Conservation (phyloP, 2,329 filamentous ascomycete species). For the Clarireedia paspali region DNA sequence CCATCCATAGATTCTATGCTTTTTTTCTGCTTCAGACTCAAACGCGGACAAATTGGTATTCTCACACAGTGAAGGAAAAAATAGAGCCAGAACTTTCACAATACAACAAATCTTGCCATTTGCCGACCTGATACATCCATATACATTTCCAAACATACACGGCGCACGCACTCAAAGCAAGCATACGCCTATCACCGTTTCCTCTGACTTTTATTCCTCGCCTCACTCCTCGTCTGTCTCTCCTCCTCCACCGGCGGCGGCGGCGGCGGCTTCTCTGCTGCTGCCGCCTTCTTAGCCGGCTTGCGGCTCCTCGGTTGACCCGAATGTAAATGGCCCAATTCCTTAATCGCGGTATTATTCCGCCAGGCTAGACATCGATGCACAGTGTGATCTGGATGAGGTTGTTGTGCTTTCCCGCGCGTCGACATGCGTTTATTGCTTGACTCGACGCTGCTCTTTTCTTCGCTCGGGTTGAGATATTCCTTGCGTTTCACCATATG, state of each 20-base stretch:
- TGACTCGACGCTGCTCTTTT: constrained; percentile 38
- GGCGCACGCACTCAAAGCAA: neutral
- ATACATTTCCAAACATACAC: too few relatives aligned
- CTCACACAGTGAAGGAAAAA: neutral
- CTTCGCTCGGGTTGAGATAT: constrained; percentile 54
- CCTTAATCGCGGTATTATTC: constrained; percentile 51
- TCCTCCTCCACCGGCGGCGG: constrained; percentile 23
- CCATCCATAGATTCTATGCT: neutral
- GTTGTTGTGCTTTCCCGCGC: constrained; percentile 42
- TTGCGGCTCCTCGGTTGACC: constrained; percentile 44
- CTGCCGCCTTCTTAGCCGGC: constrained; percentile 23
- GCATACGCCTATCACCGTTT: neutral
- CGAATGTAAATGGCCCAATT: constrained; percentile 52
- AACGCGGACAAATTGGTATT: neutral
- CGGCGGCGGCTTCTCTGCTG: neutral
- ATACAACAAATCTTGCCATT: too few relatives aligned
- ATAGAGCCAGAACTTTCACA: too few relatives aligned
- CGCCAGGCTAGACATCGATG: constrained; percentile 58
- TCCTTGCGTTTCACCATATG: constrained; percentile 74
- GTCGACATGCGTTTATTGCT: constrained; percentile 49
- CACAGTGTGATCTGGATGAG: constrained; percentile 42
- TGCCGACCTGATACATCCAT: too few relatives aligned
- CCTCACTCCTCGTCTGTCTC: constrained; percentile 33
- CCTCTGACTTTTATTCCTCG: constrained; percentile 23
- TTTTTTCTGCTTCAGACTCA: neutral